Percentiles rank a stretch among this genome's conserved stretches.
Evolutionary conservation across 768 basidiomycete species (phyloP).

Genomic region (Naematelia encephala): DNA sequence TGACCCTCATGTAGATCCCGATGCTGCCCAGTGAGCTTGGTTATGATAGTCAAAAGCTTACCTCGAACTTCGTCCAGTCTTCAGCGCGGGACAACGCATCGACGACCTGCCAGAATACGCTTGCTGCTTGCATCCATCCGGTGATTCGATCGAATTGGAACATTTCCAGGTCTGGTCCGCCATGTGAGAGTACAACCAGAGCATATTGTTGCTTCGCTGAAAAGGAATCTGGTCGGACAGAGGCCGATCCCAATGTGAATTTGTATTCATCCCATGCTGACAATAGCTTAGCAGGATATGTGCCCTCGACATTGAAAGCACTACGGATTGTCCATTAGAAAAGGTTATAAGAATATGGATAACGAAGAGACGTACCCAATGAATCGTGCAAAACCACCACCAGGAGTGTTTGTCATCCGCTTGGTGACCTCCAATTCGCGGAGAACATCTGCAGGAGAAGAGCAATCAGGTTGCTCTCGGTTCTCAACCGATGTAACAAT

Average conservation of each 20-base stretch:
- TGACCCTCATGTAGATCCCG: constrained; percentile 99
- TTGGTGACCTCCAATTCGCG: constrained; percentile 48
- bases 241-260: constrained; percentile 70
- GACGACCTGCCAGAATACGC: constrained; percentile 85
- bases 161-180: constrained; percentile 84
- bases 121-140: constrained; percentile 82
- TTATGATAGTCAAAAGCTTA: constrained; percentile 50
- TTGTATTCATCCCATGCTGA: constrained; percentile 84
- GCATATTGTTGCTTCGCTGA: constrained; percentile 74
- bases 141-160: constrained; percentile 59
- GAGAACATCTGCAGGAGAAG: constrained; percentile 32
- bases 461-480: constrained; percentile 53
- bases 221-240: constrained; percentile 62
- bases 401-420: constrained; percentile 63
- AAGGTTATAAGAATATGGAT: not conserved
- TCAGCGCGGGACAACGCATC: constrained; percentile 77
- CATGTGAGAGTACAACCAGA: constrained; percentile 84
- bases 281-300: constrained; percentile 74
- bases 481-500: constrained; percentile 58
- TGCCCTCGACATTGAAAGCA: constrained; percentile 79
- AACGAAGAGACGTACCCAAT: constrained; percentile 52
- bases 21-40: constrained; percentile 60
- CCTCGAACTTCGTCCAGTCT: constrained; percentile 78
- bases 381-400: constrained; percentile 73
- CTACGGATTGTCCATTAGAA: constrained; percentile 55